These are phyloP conservation scores for Gossypium turneri DNA, from an alignment of 345 rosid genomes.

Conservation along the genomic window DNA sequence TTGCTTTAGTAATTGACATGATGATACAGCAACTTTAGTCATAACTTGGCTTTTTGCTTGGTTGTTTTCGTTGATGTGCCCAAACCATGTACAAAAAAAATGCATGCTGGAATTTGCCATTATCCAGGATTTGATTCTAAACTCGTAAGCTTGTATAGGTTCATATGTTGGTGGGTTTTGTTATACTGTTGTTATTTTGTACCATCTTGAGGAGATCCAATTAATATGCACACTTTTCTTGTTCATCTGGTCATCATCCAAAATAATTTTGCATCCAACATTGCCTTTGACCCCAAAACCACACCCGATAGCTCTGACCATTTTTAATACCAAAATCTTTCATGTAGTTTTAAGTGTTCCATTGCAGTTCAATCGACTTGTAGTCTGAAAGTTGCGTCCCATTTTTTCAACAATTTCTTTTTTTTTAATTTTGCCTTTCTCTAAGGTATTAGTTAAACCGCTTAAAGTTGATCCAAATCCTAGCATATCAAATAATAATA, in stretches of 20 bases:
- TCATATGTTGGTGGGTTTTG: neutral
- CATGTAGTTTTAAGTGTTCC: neutral
- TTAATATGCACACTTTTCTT: neutral
- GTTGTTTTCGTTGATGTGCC: neutral
- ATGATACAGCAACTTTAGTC: neutral
- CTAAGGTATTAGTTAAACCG: no score
- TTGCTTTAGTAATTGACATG: neutral
- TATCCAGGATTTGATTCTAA: neutral
- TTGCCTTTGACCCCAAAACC: neutral
- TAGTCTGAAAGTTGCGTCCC: no score
- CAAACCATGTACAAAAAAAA: neutral
- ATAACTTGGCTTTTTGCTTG: neutral
- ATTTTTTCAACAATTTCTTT: no score
- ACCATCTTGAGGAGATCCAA: neutral
- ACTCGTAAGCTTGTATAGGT: neutral
- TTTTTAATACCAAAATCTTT: neutral
- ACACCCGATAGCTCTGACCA: neutral
- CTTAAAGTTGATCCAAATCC: no score
- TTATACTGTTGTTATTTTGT: neutral
- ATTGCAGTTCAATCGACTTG: no score
- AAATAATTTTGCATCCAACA: neutral
- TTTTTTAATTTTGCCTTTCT: no score
- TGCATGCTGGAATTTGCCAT: neutral
- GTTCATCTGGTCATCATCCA: neutral
- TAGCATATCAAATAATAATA: no score